Evolutionary conservation across 2,329 filamentous ascomycete genomes (phyloP), one percentile per base, ranked within the genome.

Genomic region (Arthrobotrys pseudoclavata): DNA sequence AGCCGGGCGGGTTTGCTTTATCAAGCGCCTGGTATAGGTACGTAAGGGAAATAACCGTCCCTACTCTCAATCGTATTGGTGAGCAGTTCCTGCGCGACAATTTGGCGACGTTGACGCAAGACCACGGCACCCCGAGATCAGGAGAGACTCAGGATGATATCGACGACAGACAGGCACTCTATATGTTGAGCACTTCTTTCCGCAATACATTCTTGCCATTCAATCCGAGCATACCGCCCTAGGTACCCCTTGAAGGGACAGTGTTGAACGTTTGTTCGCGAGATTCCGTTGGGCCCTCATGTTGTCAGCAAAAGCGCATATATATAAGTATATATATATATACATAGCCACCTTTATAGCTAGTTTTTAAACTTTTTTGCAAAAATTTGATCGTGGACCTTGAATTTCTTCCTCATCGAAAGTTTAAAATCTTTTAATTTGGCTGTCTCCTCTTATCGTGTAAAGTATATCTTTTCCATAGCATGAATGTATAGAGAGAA

Each of bases 141-240:
- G 55, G 55, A 5, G 68, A 70, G 57, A 70, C 10, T 47, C 53
- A 63, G 40, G 12, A 34, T 22, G 55, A 70, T 12, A 37, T 37
- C 47, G 15, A 63, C 5, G 55, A 40, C 68, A 63, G 68, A 63
- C 20, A 18, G 57, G 57, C 47, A 55, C 53, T 70, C 45, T 55
- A 70, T 34, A 70, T 70, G 9, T 34, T 63, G 24, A 63, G 55
- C 68, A 70, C 68, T 53, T 45, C 68, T 45, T 70, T 45, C 55
- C 55, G 40, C 10, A 70, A 70, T 31, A 70, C 68, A 70, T 70
- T 9, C 3, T 55, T 70, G 40, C 55, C 45, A 29, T 70, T 70
- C 47, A 70, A 63, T n/a, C 68, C 68, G 13, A 63, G 3, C 40
- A 61, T 69, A 60, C 50, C 45, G 45, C 9, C 45, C 15, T n/a